Evolutionary conservation across 306 rosid genomes (phyloP).

Genomic region (Quercus aquifolioides): DNA sequence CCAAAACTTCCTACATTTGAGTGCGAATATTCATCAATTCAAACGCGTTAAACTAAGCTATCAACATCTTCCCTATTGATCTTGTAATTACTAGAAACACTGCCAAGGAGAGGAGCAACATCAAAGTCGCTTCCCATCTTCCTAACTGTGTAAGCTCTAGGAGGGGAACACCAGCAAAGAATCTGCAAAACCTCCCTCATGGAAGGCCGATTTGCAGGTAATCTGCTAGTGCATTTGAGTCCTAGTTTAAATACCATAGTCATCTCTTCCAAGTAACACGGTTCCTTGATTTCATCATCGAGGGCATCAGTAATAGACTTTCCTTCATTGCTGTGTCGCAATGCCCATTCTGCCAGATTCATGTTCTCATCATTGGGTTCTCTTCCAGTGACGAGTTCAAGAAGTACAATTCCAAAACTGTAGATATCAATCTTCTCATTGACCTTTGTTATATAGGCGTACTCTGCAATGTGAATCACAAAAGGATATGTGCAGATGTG

Average conservation of each 20-base stretch:
- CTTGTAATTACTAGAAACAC: conserved; percentile 49
- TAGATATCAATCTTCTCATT: conserved; percentile 75
- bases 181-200: conserved; percentile 62
- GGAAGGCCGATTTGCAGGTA: conserved; percentile 68
- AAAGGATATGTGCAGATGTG: background rate
- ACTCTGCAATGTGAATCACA: conserved; percentile 46
- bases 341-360: conserved; percentile 75
- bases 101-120: conserved; percentile 53
- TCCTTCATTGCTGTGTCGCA: conserved; percentile 49
- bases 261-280: conserved; percentile 53
- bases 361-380: conserved; percentile 52
- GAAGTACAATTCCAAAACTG: conserved; percentile 84
- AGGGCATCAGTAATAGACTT: conserved; percentile 44
- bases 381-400: conserved; percentile 79
- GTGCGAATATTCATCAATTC: background rate
- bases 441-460: conserved; percentile 63
- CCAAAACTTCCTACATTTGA: background rate
- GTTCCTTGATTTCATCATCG: conserved; percentile 54
- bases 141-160: conserved; percentile 20
- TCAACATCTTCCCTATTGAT: conserved; percentile 33
- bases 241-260: conserved; percentile 65
- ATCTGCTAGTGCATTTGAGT: conserved; percentile 61
- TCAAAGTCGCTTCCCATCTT: conserved; percentile 45
- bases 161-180: conserved; percentile 43
- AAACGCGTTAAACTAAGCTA: conserved; percentile 23